phyloP scores from a whole-genome alignment of 495 filamentous ascomycete species.

The Hypoxylon trugodes region DNA sequence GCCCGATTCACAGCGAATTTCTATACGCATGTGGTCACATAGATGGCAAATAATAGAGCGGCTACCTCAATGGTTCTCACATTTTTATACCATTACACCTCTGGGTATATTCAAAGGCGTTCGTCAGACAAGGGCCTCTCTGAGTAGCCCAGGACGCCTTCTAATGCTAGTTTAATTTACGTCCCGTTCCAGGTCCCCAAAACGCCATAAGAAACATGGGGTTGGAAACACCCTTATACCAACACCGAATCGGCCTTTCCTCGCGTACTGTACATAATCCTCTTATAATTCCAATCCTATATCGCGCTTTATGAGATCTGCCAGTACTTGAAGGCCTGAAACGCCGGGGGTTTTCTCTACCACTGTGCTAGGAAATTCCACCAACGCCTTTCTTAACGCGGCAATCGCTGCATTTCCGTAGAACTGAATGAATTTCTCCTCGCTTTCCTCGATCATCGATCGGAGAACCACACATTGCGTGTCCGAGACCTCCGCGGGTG shows the following conservation, averaged over 20 bases:
- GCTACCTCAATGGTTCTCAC: not conserved
- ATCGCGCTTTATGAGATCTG: slow-evolving; percentile 65
- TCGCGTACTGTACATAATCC: slow-evolving; percentile 17
- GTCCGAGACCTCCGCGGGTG: slow-evolving; percentile 68
- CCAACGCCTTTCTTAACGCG: slow-evolving; percentile 68
- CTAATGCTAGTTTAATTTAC: slow-evolving; percentile 21
- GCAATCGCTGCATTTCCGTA: slow-evolving; percentile 77
- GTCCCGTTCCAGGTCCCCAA: not conserved
- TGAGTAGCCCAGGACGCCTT: slow-evolving; percentile 28
- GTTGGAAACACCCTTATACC: slow-evolving; percentile 17
- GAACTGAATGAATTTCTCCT: slow-evolving; percentile 73
- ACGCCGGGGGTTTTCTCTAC: slow-evolving; percentile 61
- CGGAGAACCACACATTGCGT: slow-evolving; percentile 84
- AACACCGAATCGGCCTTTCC: slow-evolving; percentile 7
- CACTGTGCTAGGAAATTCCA: slow-evolving; percentile 70
- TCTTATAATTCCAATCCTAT: slow-evolving; percentile 58
- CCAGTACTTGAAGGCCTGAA: slow-evolving; percentile 66
- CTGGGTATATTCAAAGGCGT: slow-evolving; percentile 35
- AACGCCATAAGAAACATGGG: slow-evolving; percentile 18
- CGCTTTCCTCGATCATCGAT: slow-evolving; percentile 75
- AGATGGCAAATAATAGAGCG: slow-evolving; percentile 22
- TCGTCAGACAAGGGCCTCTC: slow-evolving; percentile 10
- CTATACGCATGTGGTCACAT: not conserved
- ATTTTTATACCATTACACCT: too few species aligned
- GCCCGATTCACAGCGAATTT: slow-evolving; percentile 22